phyloP scores from a whole-genome alignment of 441 rosid species.

The Populus trichocarpa region DNA sequence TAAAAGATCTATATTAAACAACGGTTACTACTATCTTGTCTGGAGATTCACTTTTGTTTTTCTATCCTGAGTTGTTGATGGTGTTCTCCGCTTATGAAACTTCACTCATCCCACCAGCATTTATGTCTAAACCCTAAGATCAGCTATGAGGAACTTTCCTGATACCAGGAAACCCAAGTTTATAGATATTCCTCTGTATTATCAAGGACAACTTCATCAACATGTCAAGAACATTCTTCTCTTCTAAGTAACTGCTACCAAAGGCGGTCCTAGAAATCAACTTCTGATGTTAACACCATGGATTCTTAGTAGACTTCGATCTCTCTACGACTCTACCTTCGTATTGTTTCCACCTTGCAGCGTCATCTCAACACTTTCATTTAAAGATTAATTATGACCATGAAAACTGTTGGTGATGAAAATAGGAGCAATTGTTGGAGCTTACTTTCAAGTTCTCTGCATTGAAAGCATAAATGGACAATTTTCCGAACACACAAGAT shows the following conservation, averaged over 20 bases:
- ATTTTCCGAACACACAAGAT: not conserved
- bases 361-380: conserved; percentile 32
- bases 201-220: conserved; percentile 12
- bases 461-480: conserved; percentile 35
- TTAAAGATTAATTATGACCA: too few relatives aligned
- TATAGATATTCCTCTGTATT: conserved; percentile 8
- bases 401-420: too few relatives aligned
- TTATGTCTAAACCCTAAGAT: too few relatives aligned
- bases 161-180: conserved; percentile 20
- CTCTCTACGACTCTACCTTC: conserved; percentile 32
- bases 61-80: too few relatives aligned
- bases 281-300: conserved; percentile 31
- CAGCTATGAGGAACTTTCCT: conserved; percentile 13
- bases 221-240: conserved; percentile 35
- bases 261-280: conserved; percentile 43
- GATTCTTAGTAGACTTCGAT: conserved; percentile 37
- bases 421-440: not conserved
- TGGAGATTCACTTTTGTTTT: too few relatives aligned
- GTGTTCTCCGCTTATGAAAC: too few relatives aligned
- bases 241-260: conserved; percentile 39
- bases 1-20: not conserved
- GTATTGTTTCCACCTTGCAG: conserved; percentile 35
- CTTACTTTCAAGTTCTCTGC: conserved; percentile 31
- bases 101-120: too few relatives aligned
- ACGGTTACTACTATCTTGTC: too few relatives aligned